Evolutionary conservation across 2,329 filamentous ascomycete species (phyloP).

Genomic region (Sarocladium strictum): DNA sequence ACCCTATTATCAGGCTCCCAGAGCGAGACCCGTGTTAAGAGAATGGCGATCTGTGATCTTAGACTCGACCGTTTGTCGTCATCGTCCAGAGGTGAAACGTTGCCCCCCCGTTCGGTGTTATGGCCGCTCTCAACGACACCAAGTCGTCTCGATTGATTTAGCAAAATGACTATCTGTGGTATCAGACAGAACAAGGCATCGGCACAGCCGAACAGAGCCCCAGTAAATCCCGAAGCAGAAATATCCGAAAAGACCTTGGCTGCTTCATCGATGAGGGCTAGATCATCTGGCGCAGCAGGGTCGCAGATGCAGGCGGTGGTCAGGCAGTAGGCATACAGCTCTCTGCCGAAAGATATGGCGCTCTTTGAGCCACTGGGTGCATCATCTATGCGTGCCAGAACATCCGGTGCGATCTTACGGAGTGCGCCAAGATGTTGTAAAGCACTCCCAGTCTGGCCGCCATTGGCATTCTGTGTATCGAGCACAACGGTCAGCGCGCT

Average conservation of each 20-base stretch:
- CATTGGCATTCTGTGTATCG: neutral
- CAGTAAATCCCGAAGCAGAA: neutral
- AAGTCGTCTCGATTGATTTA: neutral
- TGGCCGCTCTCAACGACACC: neutral
- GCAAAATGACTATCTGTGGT: neutral
- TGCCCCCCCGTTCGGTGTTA: no score
- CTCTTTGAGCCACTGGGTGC: neutral
- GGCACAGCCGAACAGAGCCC: neutral
- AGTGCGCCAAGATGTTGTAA: neutral
- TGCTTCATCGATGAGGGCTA: neutral
- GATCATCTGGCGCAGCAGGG: neutral
- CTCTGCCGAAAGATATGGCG: neutral
- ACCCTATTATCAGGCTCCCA: neutral
- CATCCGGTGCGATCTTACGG: neutral
- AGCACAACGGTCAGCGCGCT: no score
- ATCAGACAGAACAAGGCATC: slow-evolving; percentile 2
- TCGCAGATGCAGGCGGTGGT: neutral
- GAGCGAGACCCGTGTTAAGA: neutral
- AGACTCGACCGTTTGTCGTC: neutral
- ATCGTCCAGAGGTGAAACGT: neutral
- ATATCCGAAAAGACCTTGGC: neutral
- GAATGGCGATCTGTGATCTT: neutral
- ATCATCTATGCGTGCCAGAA: neutral
- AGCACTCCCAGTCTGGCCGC: neutral
- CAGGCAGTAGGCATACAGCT: slow-evolving; percentile 1